phyloP scores from a whole-genome alignment of 148 eudicot genomes.

The Amaranthus cruentus region DNA sequence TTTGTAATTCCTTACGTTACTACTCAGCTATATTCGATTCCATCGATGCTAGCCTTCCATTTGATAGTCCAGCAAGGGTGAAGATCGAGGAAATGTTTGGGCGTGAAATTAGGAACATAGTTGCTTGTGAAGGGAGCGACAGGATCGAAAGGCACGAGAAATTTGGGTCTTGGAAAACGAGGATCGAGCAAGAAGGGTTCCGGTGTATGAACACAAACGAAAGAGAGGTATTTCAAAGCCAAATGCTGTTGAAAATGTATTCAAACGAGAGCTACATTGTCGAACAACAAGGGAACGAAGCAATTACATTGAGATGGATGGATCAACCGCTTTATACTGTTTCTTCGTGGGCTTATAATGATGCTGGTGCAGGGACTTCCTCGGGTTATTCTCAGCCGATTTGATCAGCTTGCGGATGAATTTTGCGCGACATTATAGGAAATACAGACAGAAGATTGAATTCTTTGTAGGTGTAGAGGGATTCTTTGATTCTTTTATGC shows the following conservation, averaged over 20 bases:
- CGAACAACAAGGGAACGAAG: constrained; percentile 38
- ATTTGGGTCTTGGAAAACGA: constrained; percentile 55
- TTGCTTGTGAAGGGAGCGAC: constrained; percentile 80
- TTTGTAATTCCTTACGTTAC: constrained; percentile 55
- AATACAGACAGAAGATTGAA: constrained; percentile 18
- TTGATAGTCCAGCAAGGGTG: constrained; percentile 47
- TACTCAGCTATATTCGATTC: constrained; percentile 79
- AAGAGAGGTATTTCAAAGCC: constrained; percentile 58
- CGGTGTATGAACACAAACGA: constrained; percentile 42
- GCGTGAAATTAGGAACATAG: constrained; percentile 72
- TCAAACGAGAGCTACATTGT: constrained; percentile 39
- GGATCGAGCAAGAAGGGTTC: constrained; percentile 70
- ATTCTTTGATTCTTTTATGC: constrained; percentile 74
- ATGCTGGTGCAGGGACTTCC: constrained; percentile 44
- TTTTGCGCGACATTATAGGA: constrained; percentile 21
- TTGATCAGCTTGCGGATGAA: constrained; percentile 4
- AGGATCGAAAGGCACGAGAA: constrained; percentile 76
- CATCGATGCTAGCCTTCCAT: constrained; percentile 49
- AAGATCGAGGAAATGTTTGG: constrained; percentile 82
- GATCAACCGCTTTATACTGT: constrained; percentile 85
- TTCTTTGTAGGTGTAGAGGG: constrained; percentile 65
- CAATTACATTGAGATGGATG: constrained; percentile 64
- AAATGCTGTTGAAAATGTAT: constrained; percentile 81
- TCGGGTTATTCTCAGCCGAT: constrained; percentile 53
- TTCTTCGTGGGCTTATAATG: constrained; percentile 63